Evolutionary conservation across 2,329 filamentous ascomycete species (phyloP).

Genomic region (Lachnellula suecica): DNA sequence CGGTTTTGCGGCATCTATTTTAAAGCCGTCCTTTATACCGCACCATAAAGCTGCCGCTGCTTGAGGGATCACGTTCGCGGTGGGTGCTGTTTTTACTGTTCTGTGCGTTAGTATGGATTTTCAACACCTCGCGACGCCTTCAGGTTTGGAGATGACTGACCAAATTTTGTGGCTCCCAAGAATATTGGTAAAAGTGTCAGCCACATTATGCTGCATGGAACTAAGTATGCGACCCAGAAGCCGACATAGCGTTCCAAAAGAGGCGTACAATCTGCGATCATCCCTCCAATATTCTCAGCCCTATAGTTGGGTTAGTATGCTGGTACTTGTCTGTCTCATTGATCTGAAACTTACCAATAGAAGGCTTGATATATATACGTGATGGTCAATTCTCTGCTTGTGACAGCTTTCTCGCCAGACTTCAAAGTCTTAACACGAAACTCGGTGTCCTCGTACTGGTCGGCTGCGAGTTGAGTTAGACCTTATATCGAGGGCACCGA

Average conservation of each 20-base stretch:
- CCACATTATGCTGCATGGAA: constrained; percentile 59
- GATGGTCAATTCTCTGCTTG: constrained; percentile 55
- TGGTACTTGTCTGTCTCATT: too few species aligned
- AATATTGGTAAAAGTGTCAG: constrained; percentile 47
- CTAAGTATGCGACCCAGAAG: constrained; percentile 46
- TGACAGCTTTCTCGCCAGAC: constrained; percentile 55
- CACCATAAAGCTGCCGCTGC: not conserved
- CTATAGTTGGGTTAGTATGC: not conserved
- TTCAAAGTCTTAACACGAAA: constrained; percentile 45
- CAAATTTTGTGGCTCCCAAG: constrained; percentile 2
- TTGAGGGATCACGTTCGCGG: not conserved
- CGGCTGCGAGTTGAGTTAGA: constrained; percentile 35
- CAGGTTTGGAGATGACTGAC: not conserved
- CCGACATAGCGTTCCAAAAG: constrained; percentile 55
- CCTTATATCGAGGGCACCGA: constrained; percentile 43
- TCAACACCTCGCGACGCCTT: too few species aligned
- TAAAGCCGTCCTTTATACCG: not conserved
- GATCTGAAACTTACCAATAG: constrained; percentile 54
- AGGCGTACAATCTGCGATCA: constrained; percentile 26
- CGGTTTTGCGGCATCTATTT: constrained; percentile 55
- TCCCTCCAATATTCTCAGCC: constrained; percentile 16
- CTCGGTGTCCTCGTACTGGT: constrained; percentile 44
- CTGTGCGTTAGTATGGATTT: not conserved
- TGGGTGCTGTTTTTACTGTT: not conserved
- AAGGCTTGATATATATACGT: constrained; percentile 46